Conservation (phyloP, 2,329 filamentous ascomycete genomes). For the Domatiomyces globalis region DNA sequence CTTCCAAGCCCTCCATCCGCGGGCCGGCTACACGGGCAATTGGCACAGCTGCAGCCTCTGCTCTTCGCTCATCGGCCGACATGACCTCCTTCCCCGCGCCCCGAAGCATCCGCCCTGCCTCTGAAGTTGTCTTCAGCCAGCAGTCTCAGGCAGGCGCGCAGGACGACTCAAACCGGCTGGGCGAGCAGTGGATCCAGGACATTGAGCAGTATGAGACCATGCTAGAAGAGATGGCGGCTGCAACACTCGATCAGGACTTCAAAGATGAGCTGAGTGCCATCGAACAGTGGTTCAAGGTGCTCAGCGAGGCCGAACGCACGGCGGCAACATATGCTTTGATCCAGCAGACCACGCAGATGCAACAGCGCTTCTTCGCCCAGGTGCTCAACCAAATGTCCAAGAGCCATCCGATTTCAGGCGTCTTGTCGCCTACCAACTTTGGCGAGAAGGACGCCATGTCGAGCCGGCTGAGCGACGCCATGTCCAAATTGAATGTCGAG, state of each 20-base stretch:
- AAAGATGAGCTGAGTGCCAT: constrained; percentile 98
- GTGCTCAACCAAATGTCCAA: constrained; percentile 98
- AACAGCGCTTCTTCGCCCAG: constrained; percentile 98
- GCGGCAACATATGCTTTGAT: constrained; percentile 88
- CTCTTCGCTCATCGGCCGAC: constrained; percentile 81
- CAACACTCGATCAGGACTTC: constrained; percentile 97
- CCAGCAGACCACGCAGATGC: constrained; percentile 96
- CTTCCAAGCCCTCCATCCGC: constrained; percentile 64
- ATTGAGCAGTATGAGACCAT: constrained; percentile 99
- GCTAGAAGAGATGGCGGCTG: constrained; percentile 94
- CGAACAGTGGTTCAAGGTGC: constrained; percentile 96
- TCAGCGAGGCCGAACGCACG: constrained; percentile 92
- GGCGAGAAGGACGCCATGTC: constrained; percentile 96
- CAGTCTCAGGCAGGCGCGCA: constrained; percentile 46
- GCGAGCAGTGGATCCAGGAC: constrained; percentile 96
- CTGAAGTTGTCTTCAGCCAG: constrained; percentile 80
- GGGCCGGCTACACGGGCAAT: constrained; percentile 70
- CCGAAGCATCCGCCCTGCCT: constrained; percentile 77
- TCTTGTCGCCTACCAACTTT: constrained; percentile 87
- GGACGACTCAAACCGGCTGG: constrained; percentile 83
- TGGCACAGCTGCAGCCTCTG: constrained; percentile 34
- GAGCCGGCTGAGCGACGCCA: constrained; percentile 84
- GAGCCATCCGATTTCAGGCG: constrained; percentile 90
- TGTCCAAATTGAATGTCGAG: constrained; percentile 86
- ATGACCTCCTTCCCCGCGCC: constrained; percentile 71